A percentile compares a stretch with the other conserved stretches of the same genome.
Evolutionary conservation across 805 yeast species (phyloP).

Genomic region (Saccharomyces jurei): DNA sequence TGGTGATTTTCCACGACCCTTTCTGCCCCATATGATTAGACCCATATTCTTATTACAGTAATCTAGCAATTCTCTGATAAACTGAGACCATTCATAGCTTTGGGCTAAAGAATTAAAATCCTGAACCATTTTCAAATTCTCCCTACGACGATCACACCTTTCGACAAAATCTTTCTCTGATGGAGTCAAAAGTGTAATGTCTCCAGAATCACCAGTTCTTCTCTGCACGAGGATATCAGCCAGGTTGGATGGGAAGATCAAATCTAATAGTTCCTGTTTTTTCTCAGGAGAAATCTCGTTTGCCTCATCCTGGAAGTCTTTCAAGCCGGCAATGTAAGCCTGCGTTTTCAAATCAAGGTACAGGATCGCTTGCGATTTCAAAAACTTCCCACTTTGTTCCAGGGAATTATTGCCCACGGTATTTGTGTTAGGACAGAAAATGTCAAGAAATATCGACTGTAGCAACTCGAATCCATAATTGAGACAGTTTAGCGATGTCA

Average conservation of each 20-base stretch:
- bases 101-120: conserved; percentile 49
- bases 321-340: conserved; percentile 83
- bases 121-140: conserved; percentile 42
- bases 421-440: conserved; percentile 66
- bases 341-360: conserved; percentile 89
- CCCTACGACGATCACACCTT: conserved; percentile 65
- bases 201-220: conserved; percentile 11
- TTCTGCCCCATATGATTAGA: conserved; percentile 61
- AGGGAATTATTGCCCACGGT: conserved; percentile 9
- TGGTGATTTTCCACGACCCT: conserved; percentile 30
- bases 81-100: conserved; percentile 79
- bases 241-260: conserved; percentile 63
- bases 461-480: conserved; percentile 83
- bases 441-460: conserved; percentile 76
- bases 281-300: conserved; percentile 8
- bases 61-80: conserved; percentile 69
- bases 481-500: conserved; percentile 78
- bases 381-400: conserved; percentile 42
- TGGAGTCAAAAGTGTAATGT: conserved; percentile 42
- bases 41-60: conserved; percentile 72
- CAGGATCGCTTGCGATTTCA: conserved; percentile 73
- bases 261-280: conserved; percentile 53
- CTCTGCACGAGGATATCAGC: conserved; percentile 32
- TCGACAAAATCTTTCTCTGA: conserved; percentile 72
- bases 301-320: conserved; percentile 24